phyloP scores from a whole-genome alignment of 169 alveolate species.

The Plasmodium falciparum region DNA sequence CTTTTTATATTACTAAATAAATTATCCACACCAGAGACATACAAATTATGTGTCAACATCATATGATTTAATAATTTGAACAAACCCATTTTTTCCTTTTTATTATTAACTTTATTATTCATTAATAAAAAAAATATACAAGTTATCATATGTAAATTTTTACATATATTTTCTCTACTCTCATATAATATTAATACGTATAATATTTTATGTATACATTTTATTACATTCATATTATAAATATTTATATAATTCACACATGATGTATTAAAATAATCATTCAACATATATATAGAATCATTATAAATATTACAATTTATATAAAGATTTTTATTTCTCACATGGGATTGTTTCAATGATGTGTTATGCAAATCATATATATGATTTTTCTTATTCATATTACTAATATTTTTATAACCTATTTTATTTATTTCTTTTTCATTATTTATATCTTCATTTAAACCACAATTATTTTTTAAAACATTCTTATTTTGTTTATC shows the following conservation, averaged over 20 bases:
- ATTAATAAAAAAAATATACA: slow-evolving; percentile 40
- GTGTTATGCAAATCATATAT: background rate
- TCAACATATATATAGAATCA: too few relatives aligned
- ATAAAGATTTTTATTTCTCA: too few relatives aligned
- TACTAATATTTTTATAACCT: background rate
- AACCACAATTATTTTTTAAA: slow-evolving; percentile 3
- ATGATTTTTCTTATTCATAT: background rate
- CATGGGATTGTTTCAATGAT: too few relatives aligned
- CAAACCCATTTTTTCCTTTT: background rate
- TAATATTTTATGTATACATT: background rate
- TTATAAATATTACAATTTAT: too few relatives aligned
- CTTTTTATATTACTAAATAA: slow-evolving; percentile 2
- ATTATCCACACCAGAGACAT: slow-evolving; percentile 5
- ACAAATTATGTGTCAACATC: slow-evolving; percentile 24
- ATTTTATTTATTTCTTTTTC: slow-evolving; percentile 11
- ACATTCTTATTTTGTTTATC: background rate
- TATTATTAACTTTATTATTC: slow-evolving; percentile 12
- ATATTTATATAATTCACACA: too few relatives aligned
- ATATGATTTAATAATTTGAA: slow-evolving; percentile 18
- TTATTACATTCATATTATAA: too few relatives aligned
- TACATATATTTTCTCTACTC: slow-evolving; percentile 29
- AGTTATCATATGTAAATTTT: slow-evolving; percentile 42
- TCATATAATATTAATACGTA: slow-evolving; percentile 20
- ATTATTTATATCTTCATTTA: background rate
- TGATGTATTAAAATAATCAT: too few relatives aligned